Percentiles rank a stretch among this genome's conserved stretches.
phyloP scores from a whole-genome alignment of 192 early-diverging fungal genomes.

The Gigaspora rosea region DNA sequence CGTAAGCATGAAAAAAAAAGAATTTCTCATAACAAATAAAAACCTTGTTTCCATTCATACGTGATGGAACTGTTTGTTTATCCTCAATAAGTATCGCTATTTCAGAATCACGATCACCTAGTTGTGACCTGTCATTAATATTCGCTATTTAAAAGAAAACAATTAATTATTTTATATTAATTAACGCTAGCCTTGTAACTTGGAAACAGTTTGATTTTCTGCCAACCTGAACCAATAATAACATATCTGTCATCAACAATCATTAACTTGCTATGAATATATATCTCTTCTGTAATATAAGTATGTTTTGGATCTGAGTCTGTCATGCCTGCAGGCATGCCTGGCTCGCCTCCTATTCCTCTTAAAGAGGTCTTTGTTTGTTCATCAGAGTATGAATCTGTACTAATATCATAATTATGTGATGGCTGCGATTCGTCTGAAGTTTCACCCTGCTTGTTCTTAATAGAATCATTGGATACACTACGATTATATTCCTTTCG shows the following conservation, averaged over 20 bases:
- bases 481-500: slow-evolving; percentile 31
- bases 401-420: not conserved
- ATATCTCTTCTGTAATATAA: slow-evolving; percentile 79
- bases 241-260: slow-evolving; percentile 85
- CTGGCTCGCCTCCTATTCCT: slow-evolving; percentile 15
- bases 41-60: slow-evolving; percentile 72
- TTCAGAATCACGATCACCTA: slow-evolving; percentile 86
- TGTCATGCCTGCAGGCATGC: not conserved
- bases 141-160: slow-evolving; percentile 57
- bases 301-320: slow-evolving; percentile 28
- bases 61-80: slow-evolving; percentile 61
- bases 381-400: slow-evolving; percentile 7
- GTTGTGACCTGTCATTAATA: slow-evolving; percentile 89
- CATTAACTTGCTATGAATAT: slow-evolving; percentile 87
- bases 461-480: slow-evolving; percentile 15
- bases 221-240: slow-evolving; percentile 72
- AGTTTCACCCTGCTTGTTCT: slow-evolving; percentile 9
- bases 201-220: not conserved
- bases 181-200: not conserved
- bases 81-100: slow-evolving; percentile 86
- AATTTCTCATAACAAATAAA: not conserved
- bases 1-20: not conserved
- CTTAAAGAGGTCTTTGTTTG: not conserved
- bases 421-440: not conserved
- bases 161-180: not conserved